These are phyloP conservation scores for Corynascus novoguineensis DNA, from an alignment of 495 filamentous ascomycete species.

Conservation along the genomic window DNA sequence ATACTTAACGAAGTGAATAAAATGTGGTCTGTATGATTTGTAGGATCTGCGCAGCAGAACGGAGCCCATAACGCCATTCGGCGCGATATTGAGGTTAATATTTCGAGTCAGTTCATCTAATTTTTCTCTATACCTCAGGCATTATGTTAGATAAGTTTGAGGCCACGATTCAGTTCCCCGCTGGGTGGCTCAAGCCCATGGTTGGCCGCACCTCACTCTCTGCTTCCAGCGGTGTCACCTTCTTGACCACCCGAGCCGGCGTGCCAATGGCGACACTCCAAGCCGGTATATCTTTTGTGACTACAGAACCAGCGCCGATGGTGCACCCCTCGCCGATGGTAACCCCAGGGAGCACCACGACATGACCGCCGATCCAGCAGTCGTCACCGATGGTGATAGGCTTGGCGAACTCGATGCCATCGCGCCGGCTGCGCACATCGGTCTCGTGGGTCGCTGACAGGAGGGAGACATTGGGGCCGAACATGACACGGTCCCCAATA, in stretches of 20 bases:
- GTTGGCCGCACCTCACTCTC: not conserved
- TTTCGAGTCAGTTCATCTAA: too few species aligned
- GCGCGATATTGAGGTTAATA: too few species aligned
- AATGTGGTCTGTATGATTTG: too few species aligned
- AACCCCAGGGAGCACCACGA: conserved; percentile 69
- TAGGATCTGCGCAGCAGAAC: too few species aligned
- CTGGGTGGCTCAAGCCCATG: not conserved
- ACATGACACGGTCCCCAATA: conserved; percentile 39
- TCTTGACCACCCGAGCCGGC: conserved; percentile 54
- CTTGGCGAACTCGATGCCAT: conserved; percentile 35
- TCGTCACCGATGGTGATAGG: conserved; percentile 50
- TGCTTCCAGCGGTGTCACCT: conserved; percentile 29
- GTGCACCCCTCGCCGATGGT: conserved; percentile 64
- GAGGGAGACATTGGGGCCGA: conserved; percentile 44
- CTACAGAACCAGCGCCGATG: conserved; percentile 79
- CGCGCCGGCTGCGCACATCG: conserved; percentile 34
- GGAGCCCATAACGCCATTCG: too few species aligned
- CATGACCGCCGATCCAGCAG: conserved; percentile 79
- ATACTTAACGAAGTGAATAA: too few species aligned
- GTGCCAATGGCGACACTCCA: conserved; percentile 59
- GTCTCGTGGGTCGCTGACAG: conserved; percentile 45
- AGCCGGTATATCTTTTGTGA: conserved; percentile 69
- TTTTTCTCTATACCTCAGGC: too few species aligned
- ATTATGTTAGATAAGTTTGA: too few species aligned
- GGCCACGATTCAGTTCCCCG: not conserved